Conservation (phyloP, 108 stramenopile genomes). For the Aurantiochytrium sp. region DNA sequence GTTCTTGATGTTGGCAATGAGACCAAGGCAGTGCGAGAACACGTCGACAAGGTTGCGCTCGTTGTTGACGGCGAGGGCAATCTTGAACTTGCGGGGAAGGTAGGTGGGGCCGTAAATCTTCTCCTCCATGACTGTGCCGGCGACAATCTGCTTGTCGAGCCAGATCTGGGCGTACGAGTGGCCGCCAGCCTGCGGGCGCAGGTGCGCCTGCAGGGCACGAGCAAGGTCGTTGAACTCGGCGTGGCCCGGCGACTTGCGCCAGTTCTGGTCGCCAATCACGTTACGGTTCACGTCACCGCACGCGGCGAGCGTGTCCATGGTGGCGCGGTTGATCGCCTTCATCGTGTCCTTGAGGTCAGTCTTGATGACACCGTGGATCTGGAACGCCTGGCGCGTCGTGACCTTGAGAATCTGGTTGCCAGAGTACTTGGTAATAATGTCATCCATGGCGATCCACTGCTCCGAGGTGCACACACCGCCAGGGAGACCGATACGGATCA, state of each 20-base stretch:
- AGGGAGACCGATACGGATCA: slow-evolving; percentile 79
- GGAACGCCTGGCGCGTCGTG: slow-evolving; percentile 95
- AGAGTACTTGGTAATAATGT: slow-evolving; percentile 63
- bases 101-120: slow-evolving; percentile 92
- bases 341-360: slow-evolving; percentile 88
- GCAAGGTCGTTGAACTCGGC: slow-evolving; percentile 54
- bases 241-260: slow-evolving; percentile 84
- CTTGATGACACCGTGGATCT: slow-evolving; percentile 95
- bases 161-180: slow-evolving; percentile 17
- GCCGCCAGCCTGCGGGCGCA: slow-evolving; percentile 44
- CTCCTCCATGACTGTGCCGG: slow-evolving; percentile 77
- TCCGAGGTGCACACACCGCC: slow-evolving; percentile 86
- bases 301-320: slow-evolving; percentile 86
- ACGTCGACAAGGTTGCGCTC: slow-evolving; percentile 93
- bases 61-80: slow-evolving; percentile 82
- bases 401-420: slow-evolving; percentile 88
- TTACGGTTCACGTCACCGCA: slow-evolving; percentile 96
- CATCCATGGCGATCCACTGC: slow-evolving; percentile 71
- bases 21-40: slow-evolving; percentile 93
- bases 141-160: slow-evolving; percentile 60
- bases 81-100: slow-evolving; percentile 97
- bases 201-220: slow-evolving; percentile 53
- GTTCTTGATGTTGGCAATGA: slow-evolving; percentile 70
- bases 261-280: slow-evolving; percentile 84
- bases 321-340: slow-evolving; percentile 85